Base-by-base conservation (phyloP, 331 rosid species). In the Arachis monticola region DNA sequence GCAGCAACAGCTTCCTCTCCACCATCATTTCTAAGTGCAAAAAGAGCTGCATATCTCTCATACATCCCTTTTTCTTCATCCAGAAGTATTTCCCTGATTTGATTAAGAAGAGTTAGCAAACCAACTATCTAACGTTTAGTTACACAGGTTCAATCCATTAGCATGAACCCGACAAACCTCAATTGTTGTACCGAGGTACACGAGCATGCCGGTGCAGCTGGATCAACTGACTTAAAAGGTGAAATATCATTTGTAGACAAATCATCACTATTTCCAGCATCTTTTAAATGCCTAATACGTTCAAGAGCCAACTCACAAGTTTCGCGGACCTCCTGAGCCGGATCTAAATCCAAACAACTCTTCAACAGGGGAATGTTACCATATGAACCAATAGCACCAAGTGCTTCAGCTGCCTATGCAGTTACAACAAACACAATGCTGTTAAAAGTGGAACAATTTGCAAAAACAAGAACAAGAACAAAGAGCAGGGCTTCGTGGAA, bases 261-360 rank as follows among this genome's bases (percentile, higher is more conserved):
- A 38, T 57, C 81, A 68, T 72, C 72, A 6, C 42, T 60, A 62
- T 45, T 10, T 4, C 65, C 69, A 60, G 79, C 81, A 78, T 64
- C 86, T 77, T 85, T 88, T 72, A 91, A 82, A 73, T 87, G 87
- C 60, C 86, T 85, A 70, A 95, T 95, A 12, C 97, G 84, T 5
- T 82, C 79, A 67, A 95, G 97, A 75, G 97, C 97, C 83, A 95
- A 77, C 75, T 92, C 97, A 77, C 99, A 95, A 0, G 99, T 95
- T 78, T 95, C 97, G 65, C 91, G 89, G 77, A 95, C 99, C 86
- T 95, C 99, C 84, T 86, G 88, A 32, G 99, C 97, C 0, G 99
- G 97, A 88, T 95, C 99, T 5, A 14, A 78, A 52, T 72, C 86
- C 84, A 92, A 74, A 61, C 97, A 90, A 64, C 67, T 80, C 83